Base-by-base conservation (phyloP, 805 yeast species). In the Candida tammaniensis region DNA sequence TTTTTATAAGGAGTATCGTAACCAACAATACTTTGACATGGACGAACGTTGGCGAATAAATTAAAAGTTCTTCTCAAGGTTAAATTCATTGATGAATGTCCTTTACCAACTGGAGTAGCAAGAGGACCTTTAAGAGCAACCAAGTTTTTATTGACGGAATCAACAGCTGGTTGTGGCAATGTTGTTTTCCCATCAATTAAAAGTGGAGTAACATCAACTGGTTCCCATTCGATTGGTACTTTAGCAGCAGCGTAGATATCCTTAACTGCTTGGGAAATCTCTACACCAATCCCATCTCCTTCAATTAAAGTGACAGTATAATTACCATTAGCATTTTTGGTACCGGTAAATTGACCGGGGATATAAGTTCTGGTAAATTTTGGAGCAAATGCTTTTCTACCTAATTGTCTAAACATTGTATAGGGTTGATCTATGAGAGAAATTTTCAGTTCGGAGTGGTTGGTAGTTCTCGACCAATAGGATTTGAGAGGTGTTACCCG, bases 71-170 rank as follows among this genome's bases (percentile, higher is more conserved):
- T 86, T 76, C 99, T 87, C 66, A 93, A 76, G 23, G 99, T 91
- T 74, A 93, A 76, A 77, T 93, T 93, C 77, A 93, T 79, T 29
- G 98, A 89, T 57, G 87, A 87, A 74, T 93, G 98, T 59, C 98
- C 98, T 71, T 91, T 91, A 54, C 97, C 98, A 45, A 91, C 89
- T 38, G 99, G 99, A 25, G 99, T 93, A 36, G 97, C 98, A 56
- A 93, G 73, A 19, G 98, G 98, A 50, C 99, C 99, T 73, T 93
- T 93, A 58, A 93, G 77, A 36, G 98, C 99, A 44, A 93, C 91
- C 69, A 82, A 76, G 74, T 91, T 86, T 68, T 77, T 82, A 75
- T 87, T 86, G 68, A 93, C 89, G 29, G 94, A 85, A 52, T 85
- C 88, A 44, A 93, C 86, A 40, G 98, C 97, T 27, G 80, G 82